These are phyloP conservation scores for Venturia asperata DNA, from an alignment of 2,329 filamentous ascomycete genomes.

Conservation along the genomic window DNA sequence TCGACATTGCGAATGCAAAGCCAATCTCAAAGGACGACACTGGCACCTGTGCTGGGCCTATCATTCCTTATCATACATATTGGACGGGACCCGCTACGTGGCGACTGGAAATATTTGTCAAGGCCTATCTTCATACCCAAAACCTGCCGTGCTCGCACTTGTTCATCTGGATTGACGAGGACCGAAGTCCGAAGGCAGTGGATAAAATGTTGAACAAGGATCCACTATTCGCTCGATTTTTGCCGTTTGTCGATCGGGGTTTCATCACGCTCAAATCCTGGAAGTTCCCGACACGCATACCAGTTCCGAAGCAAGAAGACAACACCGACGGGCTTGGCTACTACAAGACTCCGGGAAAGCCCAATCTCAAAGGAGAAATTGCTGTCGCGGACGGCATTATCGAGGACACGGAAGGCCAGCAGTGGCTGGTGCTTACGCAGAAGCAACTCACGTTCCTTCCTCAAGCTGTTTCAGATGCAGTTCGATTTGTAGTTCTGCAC, in stretches of 20 bases:
- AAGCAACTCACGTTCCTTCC: slow-evolving; percentile 53
- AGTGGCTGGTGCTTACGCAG: slow-evolving; percentile 47
- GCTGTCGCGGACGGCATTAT: slow-evolving; percentile 46
- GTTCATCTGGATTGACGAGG: slow-evolving; percentile 49
- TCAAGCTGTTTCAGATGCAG: slow-evolving; percentile 50
- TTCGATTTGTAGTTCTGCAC: slow-evolving; percentile 49
- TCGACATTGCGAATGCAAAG: slow-evolving; percentile 27
- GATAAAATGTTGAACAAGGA: slow-evolving; percentile 47
- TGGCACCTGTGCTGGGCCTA: slow-evolving; percentile 49
- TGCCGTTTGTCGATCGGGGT: slow-evolving; percentile 47
- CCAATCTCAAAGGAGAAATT: slow-evolving; percentile 36
- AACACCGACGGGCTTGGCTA: slow-evolving; percentile 44
- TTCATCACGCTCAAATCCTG: slow-evolving; percentile 47
- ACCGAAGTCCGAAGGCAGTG: slow-evolving; percentile 45
- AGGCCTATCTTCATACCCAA: slow-evolving; percentile 51
- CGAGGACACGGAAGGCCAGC: slow-evolving; percentile 43
- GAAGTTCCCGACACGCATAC: slow-evolving; percentile 48
- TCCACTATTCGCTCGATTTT: slow-evolving; percentile 46
- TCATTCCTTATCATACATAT: slow-evolving; percentile 50
- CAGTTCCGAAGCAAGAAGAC: slow-evolving; percentile 42
- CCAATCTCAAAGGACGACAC: slow-evolving; percentile 34
- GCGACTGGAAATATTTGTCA: slow-evolving; percentile 51
- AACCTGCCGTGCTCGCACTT: slow-evolving; percentile 49
- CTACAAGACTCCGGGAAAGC: slow-evolving; percentile 41
- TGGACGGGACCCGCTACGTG: slow-evolving; percentile 52